Evolutionary conservation across 2,329 filamentous ascomycete genomes (phyloP).

Genomic region (Aspergillus niger): DNA sequence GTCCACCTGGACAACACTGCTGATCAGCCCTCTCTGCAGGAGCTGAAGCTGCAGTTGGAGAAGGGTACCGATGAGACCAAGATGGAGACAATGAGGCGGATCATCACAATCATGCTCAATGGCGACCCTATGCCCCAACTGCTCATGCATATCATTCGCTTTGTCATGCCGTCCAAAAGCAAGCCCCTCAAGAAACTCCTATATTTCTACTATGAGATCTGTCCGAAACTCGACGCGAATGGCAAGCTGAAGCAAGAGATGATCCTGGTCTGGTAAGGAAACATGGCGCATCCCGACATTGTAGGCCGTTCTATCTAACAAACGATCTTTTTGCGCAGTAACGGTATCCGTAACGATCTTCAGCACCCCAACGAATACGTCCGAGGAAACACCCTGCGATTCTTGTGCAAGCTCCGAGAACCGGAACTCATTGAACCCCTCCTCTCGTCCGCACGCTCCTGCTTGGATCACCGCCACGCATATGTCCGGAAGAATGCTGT

Average conservation of each 20-base stretch:
- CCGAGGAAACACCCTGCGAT: conserved; percentile 94
- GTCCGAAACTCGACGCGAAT: conserved; percentile 86
- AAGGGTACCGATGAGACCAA: conserved; percentile 93
- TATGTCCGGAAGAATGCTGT: conserved; percentile 99
- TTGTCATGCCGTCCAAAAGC: conserved; percentile 98
- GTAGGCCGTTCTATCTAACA: conserved; percentile 19
- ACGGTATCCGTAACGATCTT: conserved; percentile 95
- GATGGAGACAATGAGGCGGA: conserved; percentile 93
- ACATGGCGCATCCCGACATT: conserved; percentile 7
- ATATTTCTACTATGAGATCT: conserved; percentile 99
- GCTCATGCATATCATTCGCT: conserved; percentile 99
- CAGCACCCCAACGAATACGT: conserved; percentile 99
- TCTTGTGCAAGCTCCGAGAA: conserved; percentile 94
- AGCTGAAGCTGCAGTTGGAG: conserved; percentile 89
- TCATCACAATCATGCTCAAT: conserved; percentile 96
- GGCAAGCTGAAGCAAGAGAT: conserved; percentile 99
- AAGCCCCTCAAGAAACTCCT: conserved; percentile 97
- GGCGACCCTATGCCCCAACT: conserved; percentile 93
- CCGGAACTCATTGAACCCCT: conserved; percentile 94
- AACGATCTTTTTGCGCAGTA: conserved; percentile 57
- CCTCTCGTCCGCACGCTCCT: conserved; percentile 85
- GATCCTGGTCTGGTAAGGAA: conserved; percentile 90
- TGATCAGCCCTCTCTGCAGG: conserved; percentile 85
- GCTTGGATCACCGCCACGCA: conserved; percentile 92
- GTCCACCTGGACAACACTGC: conserved; percentile 97